Base-by-base conservation (phyloP, 78 protist genomes). In the Anaeramoeba ignava region DNA sequence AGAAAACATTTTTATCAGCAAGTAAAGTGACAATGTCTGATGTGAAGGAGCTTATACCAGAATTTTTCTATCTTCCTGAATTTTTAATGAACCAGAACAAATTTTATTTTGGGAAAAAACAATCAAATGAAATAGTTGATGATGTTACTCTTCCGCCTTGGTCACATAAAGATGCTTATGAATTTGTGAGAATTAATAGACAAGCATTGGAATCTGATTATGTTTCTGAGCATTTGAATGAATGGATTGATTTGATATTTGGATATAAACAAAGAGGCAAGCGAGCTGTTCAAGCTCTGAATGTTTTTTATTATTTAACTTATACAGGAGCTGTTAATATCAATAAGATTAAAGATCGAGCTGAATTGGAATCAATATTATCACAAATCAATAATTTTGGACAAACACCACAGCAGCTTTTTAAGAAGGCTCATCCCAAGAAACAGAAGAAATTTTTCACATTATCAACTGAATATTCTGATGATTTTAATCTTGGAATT, bases 291-390 rank as follows among this genome's bases (percentile, higher is more conserved):
- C 8, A 54, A 54, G 8, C 73, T 27, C 17, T 54, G 17, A 54
- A 54, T 54, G 73, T 54, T 27, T 54, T 54, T 54, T 54, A 54
- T 54, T 54, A 54, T 54, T 54, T 54, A 54, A 54, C 73, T 54
- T 54, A 54, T 54, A 17, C 8, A 17, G 73, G 73, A 27, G 8
- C 73, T 8, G 73, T 54, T 8, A 54, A 54, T 54, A 27, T 54
- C 17, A 17, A 54, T 54, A 17, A 54, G 17, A 54, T 54, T 27
- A 54, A 54, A 54, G 73, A 54, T 54, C 73, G 36, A 8, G 17
- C 17, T 54, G 36, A 27, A 17, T 27, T 27, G 73, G 17, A 17
- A 54, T 54, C 73, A 8, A 54, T 54, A 27, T 27, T 54, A 8
- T 54, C 73, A 27, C 73, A 54, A 54, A 54, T 54, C 8, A 17